phyloP scores from a whole-genome alignment of 345 rosid species.

The Salix viminalis region DNA sequence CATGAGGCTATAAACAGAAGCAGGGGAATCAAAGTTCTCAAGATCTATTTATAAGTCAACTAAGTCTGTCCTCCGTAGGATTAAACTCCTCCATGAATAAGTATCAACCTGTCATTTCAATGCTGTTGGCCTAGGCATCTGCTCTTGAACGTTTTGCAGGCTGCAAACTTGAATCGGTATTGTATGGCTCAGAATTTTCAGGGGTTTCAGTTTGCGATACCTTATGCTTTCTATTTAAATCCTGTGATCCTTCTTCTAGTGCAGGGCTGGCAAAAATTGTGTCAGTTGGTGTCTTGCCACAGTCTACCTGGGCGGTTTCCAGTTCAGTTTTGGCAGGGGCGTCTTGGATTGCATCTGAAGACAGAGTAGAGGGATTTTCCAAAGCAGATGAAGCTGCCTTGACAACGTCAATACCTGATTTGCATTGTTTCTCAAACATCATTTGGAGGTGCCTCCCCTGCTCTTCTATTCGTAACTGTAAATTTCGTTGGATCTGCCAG shows the following conservation, averaged over 20 bases:
- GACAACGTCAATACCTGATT: slow-evolving; percentile 45
- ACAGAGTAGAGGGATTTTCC: slow-evolving; percentile 36
- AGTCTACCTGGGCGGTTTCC: slow-evolving; percentile 33
- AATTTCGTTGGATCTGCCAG: slow-evolving; percentile 75
- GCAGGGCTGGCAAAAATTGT: slow-evolving; percentile 5
- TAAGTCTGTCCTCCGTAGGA: slow-evolving; percentile 22
- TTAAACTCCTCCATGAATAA: slow-evolving; percentile 18
- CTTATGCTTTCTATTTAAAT: slow-evolving; percentile 25
- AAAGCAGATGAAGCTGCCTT: slow-evolving; percentile 45
- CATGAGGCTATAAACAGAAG: slow-evolving; percentile 5
- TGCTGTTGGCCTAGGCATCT: slow-evolving; percentile 27
- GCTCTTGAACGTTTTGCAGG: slow-evolving; percentile 54
- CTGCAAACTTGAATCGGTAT: slow-evolving; percentile 26
- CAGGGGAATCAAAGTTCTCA: slow-evolving; percentile 12
- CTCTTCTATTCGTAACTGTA: slow-evolving; percentile 93
- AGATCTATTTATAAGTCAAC: slow-evolving; percentile 22
- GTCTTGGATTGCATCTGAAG: slow-evolving; percentile 27
- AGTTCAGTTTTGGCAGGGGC: slow-evolving; percentile 28
- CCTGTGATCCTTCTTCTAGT: slow-evolving; percentile 25
- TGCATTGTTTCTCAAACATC: slow-evolving; percentile 93
- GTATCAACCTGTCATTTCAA: slow-evolving; percentile 6
- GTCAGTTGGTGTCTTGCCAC: slow-evolving; percentile 6
- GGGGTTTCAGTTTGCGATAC: slow-evolving; percentile 20
- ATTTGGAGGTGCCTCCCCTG: slow-evolving; percentile 88
- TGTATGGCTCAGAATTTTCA: slow-evolving; percentile 23